Evolutionary conservation across 805 yeast species (phyloP).

Genomic region (Millerago galiae): DNA sequence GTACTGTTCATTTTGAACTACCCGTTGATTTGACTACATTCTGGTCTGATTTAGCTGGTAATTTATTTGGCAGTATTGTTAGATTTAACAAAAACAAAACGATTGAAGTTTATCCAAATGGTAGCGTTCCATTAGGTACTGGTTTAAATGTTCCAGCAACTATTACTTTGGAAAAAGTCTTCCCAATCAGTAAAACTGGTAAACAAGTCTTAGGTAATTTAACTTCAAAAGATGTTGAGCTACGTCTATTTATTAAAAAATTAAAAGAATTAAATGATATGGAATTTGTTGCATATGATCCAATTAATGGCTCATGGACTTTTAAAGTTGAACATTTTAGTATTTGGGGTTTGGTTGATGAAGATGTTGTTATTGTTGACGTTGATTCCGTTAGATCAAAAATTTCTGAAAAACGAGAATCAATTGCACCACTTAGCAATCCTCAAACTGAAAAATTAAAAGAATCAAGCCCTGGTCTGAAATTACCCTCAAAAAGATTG

Average conservation of each 20-base stretch:
- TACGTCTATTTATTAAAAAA: slow-evolving; percentile 41
- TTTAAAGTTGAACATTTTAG: slow-evolving; percentile 88
- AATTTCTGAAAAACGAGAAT: background rate
- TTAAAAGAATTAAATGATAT: slow-evolving; percentile 57
- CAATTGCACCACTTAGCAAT: slow-evolving; percentile 4
- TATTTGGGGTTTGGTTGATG: slow-evolving; percentile 84
- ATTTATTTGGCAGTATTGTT: slow-evolving; percentile 36
- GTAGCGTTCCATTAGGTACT: slow-evolving; percentile 57
- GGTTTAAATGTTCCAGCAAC: slow-evolving; percentile 78
- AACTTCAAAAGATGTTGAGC: slow-evolving; percentile 31
- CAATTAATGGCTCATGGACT: slow-evolving; percentile 67
- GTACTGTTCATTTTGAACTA: slow-evolving; percentile 56
- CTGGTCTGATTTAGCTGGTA: slow-evolving; percentile 29
- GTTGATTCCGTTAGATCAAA: slow-evolving; percentile 30
- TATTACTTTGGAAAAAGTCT: slow-evolving; percentile 55
- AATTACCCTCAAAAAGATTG: slow-evolving; percentile 6
- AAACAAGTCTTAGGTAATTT: slow-evolving; percentile 16
- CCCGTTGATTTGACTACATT: slow-evolving; percentile 66
- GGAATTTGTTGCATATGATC: slow-evolving; percentile 76
- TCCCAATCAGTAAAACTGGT: slow-evolving; percentile 34
- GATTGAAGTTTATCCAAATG: slow-evolving; percentile 59
- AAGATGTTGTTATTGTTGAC: slow-evolving; percentile 52
- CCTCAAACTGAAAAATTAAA: background rate
- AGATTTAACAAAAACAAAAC: slow-evolving; percentile 41
- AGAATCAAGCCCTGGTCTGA: background rate